Base-by-base conservation (phyloP, 805 yeast genomes). In the Kockiozyma suomiensis region DNA sequence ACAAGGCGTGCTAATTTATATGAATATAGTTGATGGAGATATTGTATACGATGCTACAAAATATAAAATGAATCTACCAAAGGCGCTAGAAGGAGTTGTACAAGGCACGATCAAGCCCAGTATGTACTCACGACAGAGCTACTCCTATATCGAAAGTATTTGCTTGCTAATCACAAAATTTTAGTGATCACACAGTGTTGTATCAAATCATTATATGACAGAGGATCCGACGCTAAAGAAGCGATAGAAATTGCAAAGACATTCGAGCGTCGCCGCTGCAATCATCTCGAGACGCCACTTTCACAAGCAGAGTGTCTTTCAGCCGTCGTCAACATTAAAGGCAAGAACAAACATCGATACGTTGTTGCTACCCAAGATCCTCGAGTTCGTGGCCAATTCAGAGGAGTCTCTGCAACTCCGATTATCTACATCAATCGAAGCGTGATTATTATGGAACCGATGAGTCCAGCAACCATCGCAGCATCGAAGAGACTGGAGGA, bases 391-490 rank as follows among this genome's bases (percentile, higher is more conserved):
- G 81, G 83, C 57, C 76, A 78, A 50, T 77, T 94, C 62, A 81
- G 98, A 66, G 78, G 78, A 32, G 78, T 91, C 10, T 96, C 99
- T 0, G 99, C 97, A 12, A 87, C 90, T 0, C 99, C 99, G 0
- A 74, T 94, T 65, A 77, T 93, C 8, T 92, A 88, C 72, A 85
- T 94, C 83, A 86, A 88, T 70, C 80, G 97, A 62, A 84, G 97
- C 0, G 99, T 94, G 17, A 89, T 94, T 93, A 85, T 94, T 28
- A 85, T 94, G 94, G 99, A 94, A 74, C 97, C 97, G 6, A 76
- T 91, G 66, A 88, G 96, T 54, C 81, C 81, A 40, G 88, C 89
- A 5, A 87, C 93, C 45, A 78, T 77, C 12, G 72, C 70, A 47
- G 78, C 79, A 15, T 83, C 84, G 56, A 70, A 70, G 48, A 67